Conservation (phyloP, 116 monocot species). For the Trichopus zeylanicus region DNA sequence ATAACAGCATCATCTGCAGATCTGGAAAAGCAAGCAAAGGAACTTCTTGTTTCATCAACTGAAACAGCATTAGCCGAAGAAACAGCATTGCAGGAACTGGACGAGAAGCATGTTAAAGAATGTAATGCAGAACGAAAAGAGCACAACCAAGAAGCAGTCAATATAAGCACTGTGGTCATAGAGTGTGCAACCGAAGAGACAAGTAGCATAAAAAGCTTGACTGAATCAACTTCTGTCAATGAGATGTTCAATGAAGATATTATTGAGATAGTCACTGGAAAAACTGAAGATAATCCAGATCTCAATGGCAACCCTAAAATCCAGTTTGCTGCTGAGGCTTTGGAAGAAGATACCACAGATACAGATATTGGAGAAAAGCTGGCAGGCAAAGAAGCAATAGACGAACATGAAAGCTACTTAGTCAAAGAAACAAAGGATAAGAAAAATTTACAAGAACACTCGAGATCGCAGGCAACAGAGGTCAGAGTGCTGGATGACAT, state of each 20-base stretch:
- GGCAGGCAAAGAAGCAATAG: background rate
- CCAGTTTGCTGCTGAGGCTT: background rate
- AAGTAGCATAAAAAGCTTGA: background rate
- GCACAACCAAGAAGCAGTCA: background rate
- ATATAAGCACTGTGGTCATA: constrained; percentile 2
- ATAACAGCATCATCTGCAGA: background rate
- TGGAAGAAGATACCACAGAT: background rate
- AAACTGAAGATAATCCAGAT: background rate
- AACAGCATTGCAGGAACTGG: background rate
- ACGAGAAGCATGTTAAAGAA: background rate
- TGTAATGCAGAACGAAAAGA: background rate
- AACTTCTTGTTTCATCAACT: background rate
- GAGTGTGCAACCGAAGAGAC: background rate
- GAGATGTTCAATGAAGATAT: background rate
- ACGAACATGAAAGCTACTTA: background rate
- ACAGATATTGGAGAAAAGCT: background rate
- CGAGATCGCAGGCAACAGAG: background rate
- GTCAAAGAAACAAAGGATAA: background rate
- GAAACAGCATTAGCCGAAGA: background rate
- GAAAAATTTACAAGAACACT: background rate
- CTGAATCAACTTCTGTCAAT: background rate
- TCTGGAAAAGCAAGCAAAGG: background rate
- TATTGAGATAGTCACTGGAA: background rate
- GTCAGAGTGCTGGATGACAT: background rate
- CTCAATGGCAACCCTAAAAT: background rate